phyloP scores from a whole-genome alignment of 1,284 basidiomycete species.

The Ustilago bromivora region DNA sequence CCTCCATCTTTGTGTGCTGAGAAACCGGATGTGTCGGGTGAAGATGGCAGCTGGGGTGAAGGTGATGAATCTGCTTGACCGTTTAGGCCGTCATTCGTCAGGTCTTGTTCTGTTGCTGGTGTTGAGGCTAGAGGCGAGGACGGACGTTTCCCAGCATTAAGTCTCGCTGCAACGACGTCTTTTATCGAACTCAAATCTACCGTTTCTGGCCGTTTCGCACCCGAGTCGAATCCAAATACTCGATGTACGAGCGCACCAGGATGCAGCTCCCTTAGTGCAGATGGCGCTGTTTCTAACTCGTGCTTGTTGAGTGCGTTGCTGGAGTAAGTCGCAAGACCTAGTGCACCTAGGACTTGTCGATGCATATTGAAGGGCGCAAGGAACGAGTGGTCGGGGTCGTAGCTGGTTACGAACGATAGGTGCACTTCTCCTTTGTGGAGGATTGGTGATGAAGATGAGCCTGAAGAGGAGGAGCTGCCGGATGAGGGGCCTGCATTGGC shows the following conservation, averaged over 20 bases:
- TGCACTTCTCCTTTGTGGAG: conserved; percentile 64
- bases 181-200: conserved; percentile 55
- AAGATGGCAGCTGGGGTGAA: conserved; percentile 8
- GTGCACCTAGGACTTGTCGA: conserved; percentile 62
- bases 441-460: conserved; percentile 34
- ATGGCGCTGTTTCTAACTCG: conserved; percentile 51
- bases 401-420: conserved; percentile 64
- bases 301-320: conserved; percentile 18
- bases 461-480: neutral
- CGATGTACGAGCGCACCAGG: conserved; percentile 64
- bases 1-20: conserved; percentile 53
- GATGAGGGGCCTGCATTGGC: conserved; percentile 10
- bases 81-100: neutral
- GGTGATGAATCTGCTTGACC: neutral
- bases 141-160: conserved; percentile 11
- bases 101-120: neutral
- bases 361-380: conserved; percentile 67
- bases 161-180: conserved; percentile 38
- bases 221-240: conserved; percentile 64
- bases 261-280: conserved; percentile 55
- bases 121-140: conserved; percentile 6
- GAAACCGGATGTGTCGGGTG: conserved; percentile 49
- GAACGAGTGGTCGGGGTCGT: conserved; percentile 64
- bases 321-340: conserved; percentile 57
- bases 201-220: conserved; percentile 50